phyloP scores from a whole-genome alignment of 2,329 filamentous ascomycete species.

The Pseudogymnoascus sp. region DNA sequence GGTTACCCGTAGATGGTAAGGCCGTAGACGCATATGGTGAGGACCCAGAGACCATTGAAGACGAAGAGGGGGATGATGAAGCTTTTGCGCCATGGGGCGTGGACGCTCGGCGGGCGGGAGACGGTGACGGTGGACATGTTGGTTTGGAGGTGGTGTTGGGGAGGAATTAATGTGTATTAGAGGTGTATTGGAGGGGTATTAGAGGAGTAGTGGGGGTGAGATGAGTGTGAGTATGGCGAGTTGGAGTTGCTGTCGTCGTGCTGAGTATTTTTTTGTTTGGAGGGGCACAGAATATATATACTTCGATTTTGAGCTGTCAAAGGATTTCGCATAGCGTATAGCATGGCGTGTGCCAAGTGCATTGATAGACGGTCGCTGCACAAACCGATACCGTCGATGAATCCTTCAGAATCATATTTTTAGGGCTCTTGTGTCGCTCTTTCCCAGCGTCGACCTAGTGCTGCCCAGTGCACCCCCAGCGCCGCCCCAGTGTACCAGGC shows the following conservation, averaged over 20 bases:
- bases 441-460: not conserved
- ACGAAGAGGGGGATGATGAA: not conserved
- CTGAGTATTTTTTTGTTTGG: not conserved
- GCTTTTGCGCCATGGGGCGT: slow-evolving; percentile 4
- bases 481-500: not conserved
- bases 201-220: not conserved
- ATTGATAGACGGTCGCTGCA: not conserved
- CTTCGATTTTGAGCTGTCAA: not conserved
- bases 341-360: not conserved
- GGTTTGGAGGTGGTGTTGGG: not conserved
- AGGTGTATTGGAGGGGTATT: not conserved
- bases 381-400: not conserved
- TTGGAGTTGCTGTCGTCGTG: not conserved
- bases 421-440: not conserved
- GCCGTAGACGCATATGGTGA: not conserved
- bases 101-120: not conserved
- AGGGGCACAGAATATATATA: not conserved
- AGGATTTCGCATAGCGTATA: not conserved
- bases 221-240: not conserved
- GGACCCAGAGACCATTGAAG: not conserved
- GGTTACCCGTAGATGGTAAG: not conserved
- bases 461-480: not conserved
- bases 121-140: not conserved
- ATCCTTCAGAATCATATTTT: not conserved
- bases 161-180: not conserved